Evolutionary conservation across 352 stramenopile genomes (phyloP), one percentile per base, ranked within the genome.

Genomic region (Paralagenidium karlingii): DNA sequence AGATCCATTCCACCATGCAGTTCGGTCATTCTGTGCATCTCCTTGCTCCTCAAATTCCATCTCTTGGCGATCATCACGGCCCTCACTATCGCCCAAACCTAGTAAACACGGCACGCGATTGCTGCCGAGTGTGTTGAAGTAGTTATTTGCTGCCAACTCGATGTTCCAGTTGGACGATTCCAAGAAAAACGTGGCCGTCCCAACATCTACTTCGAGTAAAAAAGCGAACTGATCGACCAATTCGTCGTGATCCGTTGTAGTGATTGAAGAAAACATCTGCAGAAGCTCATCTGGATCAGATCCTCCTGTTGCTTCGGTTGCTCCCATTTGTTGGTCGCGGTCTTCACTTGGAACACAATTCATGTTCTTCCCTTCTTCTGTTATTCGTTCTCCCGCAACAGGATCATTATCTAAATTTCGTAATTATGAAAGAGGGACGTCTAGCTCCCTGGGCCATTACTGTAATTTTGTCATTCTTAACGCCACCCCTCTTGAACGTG

Each of bases 161-260:
- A 91, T 75, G 57, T 91, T 91, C 78, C 78, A 91, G 58, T 88
- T 91, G 40, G 64, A 83, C 46, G 74, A 87, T 43, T 91, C 78
- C 40, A 91, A 66, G 49, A 88, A 91, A 51, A 91, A 91, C 34
- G 55, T 68, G 31, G 74, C 76, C 28, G 73, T 88, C 29, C 61
- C 45, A 12, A 60, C 51, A 47, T 88, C 71, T 36, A 82, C 47
- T 46, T 86, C 54, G 50, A 91, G 45, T 24, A 91, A 47, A 39
- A 78, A 60, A 16, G 73, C 68, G 51, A 91, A 91, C 44, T 91
- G 78, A 32, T 86, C 70, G 19, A 91, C 63, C 5, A 91, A 54
- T 53, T 86, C 74, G 29, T 91, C 78, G 43, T 85, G 74, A 48
- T 91, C 78, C 28, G 55, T 70, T 19, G 78, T 91, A 18, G 74